phyloP scores from a whole-genome alignment of 2,329 filamentous ascomycete species.

The Paraphaeosphaeria minitans region DNA sequence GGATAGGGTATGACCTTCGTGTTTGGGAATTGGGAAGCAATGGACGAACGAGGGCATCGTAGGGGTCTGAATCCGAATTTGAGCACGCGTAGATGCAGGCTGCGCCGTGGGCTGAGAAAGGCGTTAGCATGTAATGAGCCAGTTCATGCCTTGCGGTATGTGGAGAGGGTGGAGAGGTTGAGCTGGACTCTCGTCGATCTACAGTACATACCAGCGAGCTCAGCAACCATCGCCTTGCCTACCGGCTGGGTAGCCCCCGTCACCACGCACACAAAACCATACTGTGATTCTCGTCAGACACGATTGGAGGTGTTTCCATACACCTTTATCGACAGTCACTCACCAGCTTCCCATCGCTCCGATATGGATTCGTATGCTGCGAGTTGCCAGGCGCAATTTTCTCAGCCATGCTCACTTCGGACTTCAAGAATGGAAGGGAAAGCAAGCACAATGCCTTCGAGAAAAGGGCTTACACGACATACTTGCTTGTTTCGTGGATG shows the following conservation, averaged over 20 bases:
- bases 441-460: neutral
- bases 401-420: neutral
- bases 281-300: slow-evolving; percentile 42
- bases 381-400: slow-evolving; percentile 36
- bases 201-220: slow-evolving; percentile 63
- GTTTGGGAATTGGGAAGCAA: slow-evolving; percentile 54
- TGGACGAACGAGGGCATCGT: slow-evolving; percentile 49
- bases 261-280: slow-evolving; percentile 69
- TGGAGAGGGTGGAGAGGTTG: too few species aligned
- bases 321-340: slow-evolving; percentile 28
- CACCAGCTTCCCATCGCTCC: slow-evolving; percentile 62
- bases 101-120: slow-evolving; percentile 61
- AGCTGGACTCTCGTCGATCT: neutral
- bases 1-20: slow-evolving; percentile 67
- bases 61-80: slow-evolving; percentile 49
- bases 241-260: slow-evolving; percentile 66
- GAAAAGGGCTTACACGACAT: slow-evolving; percentile 45
- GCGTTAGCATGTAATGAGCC: slow-evolving; percentile 11
- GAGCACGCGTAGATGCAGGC: slow-evolving; percentile 68
- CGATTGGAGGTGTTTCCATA: too few species aligned
- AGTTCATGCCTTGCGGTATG: too few species aligned
- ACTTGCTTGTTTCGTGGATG: slow-evolving; percentile 16
- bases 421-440: neutral
- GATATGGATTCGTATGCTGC: slow-evolving; percentile 62
- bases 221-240: slow-evolving; percentile 63